Evolutionary conservation across 768 basidiomycete genomes (phyloP), one percentile per base, ranked within the genome.

Genomic region (Termitomyces sp.): DNA sequence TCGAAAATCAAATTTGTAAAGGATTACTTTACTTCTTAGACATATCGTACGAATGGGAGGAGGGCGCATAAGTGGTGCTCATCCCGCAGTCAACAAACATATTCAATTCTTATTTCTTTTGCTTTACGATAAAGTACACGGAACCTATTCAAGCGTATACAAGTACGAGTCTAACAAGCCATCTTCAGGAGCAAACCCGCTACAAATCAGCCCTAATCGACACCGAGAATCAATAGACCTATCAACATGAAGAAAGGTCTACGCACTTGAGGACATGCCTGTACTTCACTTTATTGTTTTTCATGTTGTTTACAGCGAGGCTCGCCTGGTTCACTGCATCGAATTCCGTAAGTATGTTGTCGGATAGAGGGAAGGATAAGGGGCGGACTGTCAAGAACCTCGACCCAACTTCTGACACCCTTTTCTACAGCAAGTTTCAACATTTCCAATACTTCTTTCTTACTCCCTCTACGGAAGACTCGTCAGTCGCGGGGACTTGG

Each of bases 401-500:
- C 70, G 54, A 73, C 73, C 75, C 78, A 82, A 12, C 79, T 76
- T 64, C 77, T 75, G 61, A 87, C 72, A 1, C 73, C 72, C 68
- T 87, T 81, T 61, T 80, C 73, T 4, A 76, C 78, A 1, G 83
- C 84, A 31, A 88, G 76, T 50, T 82, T 69, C 42, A 87, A 75
- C 86, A 88, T 88, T 58, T 78, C 76, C 16, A 54, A 5, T 8
- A 54, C 54, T 33, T 55, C 54, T n/a, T 55, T 55, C 54, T 45
- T 55, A 11, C 54, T 45, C 6, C 54, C 54, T 11, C 54, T 55
- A 2, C 11, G 1, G 4, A 24, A 22, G 4, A 11, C 5, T 44
- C 42, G 31, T 22, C 2, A 55, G 27, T 31, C 11, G 1, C 4
- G 33, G 3, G 11, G 13, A 12, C 31, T 15, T 15, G 31, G 6